Evolutionary conservation across 1,284 basidiomycete species (phyloP), one percentile per base, ranked within the genome.

Genomic region (Sanghuangporus sanghuang): DNA sequence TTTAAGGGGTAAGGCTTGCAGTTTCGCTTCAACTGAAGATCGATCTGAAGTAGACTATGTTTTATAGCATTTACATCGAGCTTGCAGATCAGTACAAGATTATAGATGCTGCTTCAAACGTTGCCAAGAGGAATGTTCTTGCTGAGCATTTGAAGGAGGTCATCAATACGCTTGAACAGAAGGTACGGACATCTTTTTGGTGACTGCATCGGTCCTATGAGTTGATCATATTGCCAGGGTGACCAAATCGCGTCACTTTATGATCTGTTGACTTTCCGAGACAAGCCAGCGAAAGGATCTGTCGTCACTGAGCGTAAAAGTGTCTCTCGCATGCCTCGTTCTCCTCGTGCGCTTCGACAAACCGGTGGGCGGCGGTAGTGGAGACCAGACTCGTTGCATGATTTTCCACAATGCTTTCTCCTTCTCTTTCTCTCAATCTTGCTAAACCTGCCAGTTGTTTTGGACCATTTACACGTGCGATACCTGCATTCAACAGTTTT

Each of bases 191-290:
- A 48, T 16, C 7, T 16, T 59, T 39, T 16, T 40, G 57, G 38
- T 48, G 44, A 23, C 57, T 39, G n/a, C 36, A 49, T 23, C 23
- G 36, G n/a, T 57, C 11, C 18, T 2, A 5, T 42, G 21, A 38
- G 11, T 48, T 40, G 6, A 35, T 52, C n/a, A 12, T 27, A 52
- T 57, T 21, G 38, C 44, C 68, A 94, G 92, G 93, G 92, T 46
- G 90, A 95, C 75, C 93, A 95, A 75, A 93, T 95, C 66, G 88
- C 92, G 8, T 85, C 89, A 0, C 75, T 96, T 18, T 94, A 94
- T 73, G 89, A 90, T 69, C 78, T 93, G 48, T 76, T 95, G 67
- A 80, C 78, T 21, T 92, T 90, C 76, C 81, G 85, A 67, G 91
- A 94, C 68, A 88, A 84, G 68, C 80, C 81, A 4, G 65, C 74